Base-by-base conservation (phyloP, 805 yeast genomes). In the Ogataea nonfermentans region DNA sequence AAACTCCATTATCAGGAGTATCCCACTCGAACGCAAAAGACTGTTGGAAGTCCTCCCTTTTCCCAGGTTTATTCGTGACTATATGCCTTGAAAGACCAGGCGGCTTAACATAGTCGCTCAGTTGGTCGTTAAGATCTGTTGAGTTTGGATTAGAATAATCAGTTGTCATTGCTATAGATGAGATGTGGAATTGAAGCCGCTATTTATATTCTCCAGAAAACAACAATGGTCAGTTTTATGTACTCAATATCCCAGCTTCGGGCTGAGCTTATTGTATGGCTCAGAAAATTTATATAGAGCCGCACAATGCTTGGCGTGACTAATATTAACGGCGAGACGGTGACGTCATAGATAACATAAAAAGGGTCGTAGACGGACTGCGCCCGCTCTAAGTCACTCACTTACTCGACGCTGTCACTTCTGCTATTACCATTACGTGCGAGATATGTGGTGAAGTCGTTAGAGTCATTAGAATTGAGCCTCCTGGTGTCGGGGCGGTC, bases 1-100 rank as follows among this genome's bases (percentile, higher is more conserved):
- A 68, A 42, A 55, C 48, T 15, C 70, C 70, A 27, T 53, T 50
- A 29, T 46, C 37, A 7, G 66, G 68, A 2, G 56, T 47, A 4
- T 53, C 59, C 62, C 68, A 57, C 41, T 60, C 64, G 35, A 62
- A 61, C 8, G 62, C 65, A 43, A 46, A 55, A 20, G 54, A 41
- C 7, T 25, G 24, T 41, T 56, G 60, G 30, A 57, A 40, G 14
- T 53, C 57, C 6, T 38, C 48, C 37, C 50, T 41, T 8, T 50
- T 44, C 9, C 27, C 36, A n/a, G 61, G 59, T 29, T 48, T 52
- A 13, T 38, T 40, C 7, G 51, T 46, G 19, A 49, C 24, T 9
- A 50, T 30, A n/a, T 15, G 29, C 14, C 23, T 28, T 4, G 29
- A 14, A 19, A 8, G 22, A 8, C 8, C 22, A 6, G 5, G 14